Percentiles rank a stretch among this genome's conserved stretches.
Evolutionary conservation across 169 alveolate species (phyloP).

Genomic region (Condylostoma magnum): DNA sequence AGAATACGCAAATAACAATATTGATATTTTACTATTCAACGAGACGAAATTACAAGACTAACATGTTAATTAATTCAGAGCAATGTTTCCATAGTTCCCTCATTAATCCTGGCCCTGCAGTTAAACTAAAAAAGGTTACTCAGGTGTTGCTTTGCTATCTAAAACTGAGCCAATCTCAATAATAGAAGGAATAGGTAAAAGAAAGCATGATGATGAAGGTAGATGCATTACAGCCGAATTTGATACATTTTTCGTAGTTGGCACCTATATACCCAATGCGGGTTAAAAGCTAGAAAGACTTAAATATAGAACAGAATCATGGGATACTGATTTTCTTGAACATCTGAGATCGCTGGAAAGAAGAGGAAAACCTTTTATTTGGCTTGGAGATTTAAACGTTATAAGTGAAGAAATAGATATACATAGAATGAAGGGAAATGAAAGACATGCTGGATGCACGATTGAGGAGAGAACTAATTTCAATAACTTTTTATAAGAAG

Average conservation of each 20-base stretch:
- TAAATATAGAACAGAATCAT: slow-evolving; percentile 50
- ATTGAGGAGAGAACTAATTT: slow-evolving; percentile 48
- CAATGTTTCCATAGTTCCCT: background rate
- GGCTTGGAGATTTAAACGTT: slow-evolving; percentile 60
- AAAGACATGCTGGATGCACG: slow-evolving; percentile 55
- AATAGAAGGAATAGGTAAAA: background rate
- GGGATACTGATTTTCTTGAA: slow-evolving; percentile 59
- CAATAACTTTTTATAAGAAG: slow-evolving; percentile 30
- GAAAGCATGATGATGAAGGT: slow-evolving; percentile 42
- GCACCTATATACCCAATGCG: slow-evolving; percentile 63
- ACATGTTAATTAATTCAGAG: background rate
- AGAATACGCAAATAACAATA: background rate
- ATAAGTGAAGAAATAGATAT: slow-evolving; percentile 54
- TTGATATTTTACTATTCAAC: slow-evolving; percentile 25
- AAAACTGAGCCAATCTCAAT: slow-evolving; percentile 17
- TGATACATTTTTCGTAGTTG: slow-evolving; percentile 57
- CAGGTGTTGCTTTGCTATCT: slow-evolving; percentile 16
- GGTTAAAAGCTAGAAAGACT: slow-evolving; percentile 54
- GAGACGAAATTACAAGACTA: slow-evolving; percentile 24
- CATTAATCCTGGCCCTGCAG: slow-evolving; percentile 16
- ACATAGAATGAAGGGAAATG: slow-evolving; percentile 48
- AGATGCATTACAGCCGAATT: slow-evolving; percentile 56
- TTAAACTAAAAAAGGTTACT: background rate
- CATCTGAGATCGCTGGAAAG: slow-evolving; percentile 33
- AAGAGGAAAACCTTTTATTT: slow-evolving; percentile 39